phyloP scores from a whole-genome alignment of 2,329 filamentous ascomycete species.

The Colletotrichum gloeosporioides region DNA sequence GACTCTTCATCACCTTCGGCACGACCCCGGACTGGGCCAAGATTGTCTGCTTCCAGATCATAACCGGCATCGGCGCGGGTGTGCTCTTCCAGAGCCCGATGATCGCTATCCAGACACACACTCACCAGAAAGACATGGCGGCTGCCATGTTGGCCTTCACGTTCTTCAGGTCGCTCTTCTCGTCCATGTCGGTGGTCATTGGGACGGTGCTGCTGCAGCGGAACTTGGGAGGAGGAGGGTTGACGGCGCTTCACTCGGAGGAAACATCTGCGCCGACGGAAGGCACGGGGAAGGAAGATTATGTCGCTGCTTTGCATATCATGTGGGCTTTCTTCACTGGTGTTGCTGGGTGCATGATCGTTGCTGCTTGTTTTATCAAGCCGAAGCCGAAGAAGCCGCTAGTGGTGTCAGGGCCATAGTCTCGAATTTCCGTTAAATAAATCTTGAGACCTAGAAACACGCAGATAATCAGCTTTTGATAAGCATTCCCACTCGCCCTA shows the following conservation, averaged over 20 bases:
- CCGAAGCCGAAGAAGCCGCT: neutral
- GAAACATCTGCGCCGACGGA: neutral
- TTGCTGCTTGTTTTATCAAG: conserved; percentile 7
- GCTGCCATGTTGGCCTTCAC: conserved; percentile 59
- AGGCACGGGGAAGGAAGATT: neutral
- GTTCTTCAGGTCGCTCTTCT: conserved; percentile 61
- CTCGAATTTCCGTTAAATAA: neutral
- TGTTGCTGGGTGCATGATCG: neutral
- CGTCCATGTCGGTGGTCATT: conserved; percentile 60
- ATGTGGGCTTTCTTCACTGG: conserved; percentile 13
- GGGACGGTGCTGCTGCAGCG: conserved; percentile 65
- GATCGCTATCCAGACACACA: conserved; percentile 57
- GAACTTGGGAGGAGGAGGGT: neutral
- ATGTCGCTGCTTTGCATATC: neutral
- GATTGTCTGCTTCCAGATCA: conserved; percentile 54
- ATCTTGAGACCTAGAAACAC: neutral
- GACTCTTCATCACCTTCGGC: conserved; percentile 60
- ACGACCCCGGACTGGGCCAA: conserved; percentile 51
- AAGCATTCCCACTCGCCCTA: too few relatives aligned
- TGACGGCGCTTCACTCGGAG: neutral
- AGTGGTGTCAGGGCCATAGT: neutral
- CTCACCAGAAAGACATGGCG: conserved; percentile 55
- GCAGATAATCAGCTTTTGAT: rapidly evolving
- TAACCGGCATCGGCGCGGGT: conserved; percentile 54
- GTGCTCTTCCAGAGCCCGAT: conserved; percentile 60